Base-by-base conservation (phyloP, 306 rosid species). In the Malus sylvestris region DNA sequence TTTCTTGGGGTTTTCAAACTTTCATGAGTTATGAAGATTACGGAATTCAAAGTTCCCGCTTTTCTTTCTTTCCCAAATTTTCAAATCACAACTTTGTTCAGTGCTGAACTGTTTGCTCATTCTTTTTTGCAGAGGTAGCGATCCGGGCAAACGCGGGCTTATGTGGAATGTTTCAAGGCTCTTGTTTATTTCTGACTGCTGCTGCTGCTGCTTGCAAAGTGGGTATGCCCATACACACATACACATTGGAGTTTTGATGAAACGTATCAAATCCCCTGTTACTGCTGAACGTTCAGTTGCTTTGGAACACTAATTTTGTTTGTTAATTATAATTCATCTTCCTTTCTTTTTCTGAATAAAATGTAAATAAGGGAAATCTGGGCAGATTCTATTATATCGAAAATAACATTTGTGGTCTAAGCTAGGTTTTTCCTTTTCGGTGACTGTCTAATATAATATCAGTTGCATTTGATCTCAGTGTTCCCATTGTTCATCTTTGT, bases 81-180 rank as follows among this genome's bases (percentile, higher is more conserved):
- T 55, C 67, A 53, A 58, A 58, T 58, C 63, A 67, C 58, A 71
- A 58, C 23, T 81, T 72, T 78, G 33, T 38, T 67, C 38, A 32
- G 9, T 20, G 2, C 33, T 57, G 62, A 81, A 73, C 57, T 52
- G 38, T 67, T 68, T 82, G 74, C 8, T 23, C 23, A 63, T 66
- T 53, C 2, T 18, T 77, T 68, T 22, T 69, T 71, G 84, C 86
- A 91, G 96, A 78, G 83, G 86, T 91, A 87, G 87, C 64, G 74
- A 40, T 68, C 77, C 40, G 81, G 71, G 59, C 4, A 7, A 25
- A 40, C 74, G 81, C 61, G 52, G 73, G 71, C 80, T 70, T 49
- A 35, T 75, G 23, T 35, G 23, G 74, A 25, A 55, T 25, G 81
- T 78, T 77, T 59, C 70, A 81, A 74, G 75, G 74, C 76, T 29